Evolutionary conservation across 2,329 filamentous ascomycete species (phyloP), one percentile per base, ranked within the genome.

Genomic region (Microsporum ferrugineum): DNA sequence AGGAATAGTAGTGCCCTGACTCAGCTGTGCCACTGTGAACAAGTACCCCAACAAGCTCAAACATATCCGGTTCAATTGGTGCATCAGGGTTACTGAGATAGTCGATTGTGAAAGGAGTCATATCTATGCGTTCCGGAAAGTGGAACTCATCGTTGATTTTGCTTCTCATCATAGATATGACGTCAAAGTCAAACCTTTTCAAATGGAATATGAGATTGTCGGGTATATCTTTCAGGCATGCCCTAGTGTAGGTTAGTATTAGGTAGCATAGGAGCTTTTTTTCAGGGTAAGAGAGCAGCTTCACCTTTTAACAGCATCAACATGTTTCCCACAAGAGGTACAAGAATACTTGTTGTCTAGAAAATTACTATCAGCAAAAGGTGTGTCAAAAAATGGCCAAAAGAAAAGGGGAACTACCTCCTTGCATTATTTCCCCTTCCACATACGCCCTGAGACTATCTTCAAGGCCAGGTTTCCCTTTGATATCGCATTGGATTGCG

Each of bases 271-370:
- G 23, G 17, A 23, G 17, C 17, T 41, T 10, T 29, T n/a, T 6
- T 57, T 33, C 10, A 60, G 17, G 56, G 14, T 14, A 23, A 38
- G n/a, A 14, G 39, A 6, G 27, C 14, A 39, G 27, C 71, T 67
- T 51, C 73, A 86, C 84, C 88, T 84, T 73, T 96, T 96, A 66
- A 97, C 89, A 23, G 94, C 94, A 73, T 96, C 88, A 14, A 99
- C 94, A 68, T 94, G 88, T 8, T 84, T 84, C 64, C 90, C 88
- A 71, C 94, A 99, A 3, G 84, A 88, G 34, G 91, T 91, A 75
- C 94, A 99, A 66, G 95, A 95, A 78, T 97, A 99, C 76, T 96
- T 96, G 78, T 99, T 97, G 68, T 96, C 91, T 87, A 66, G 14
- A 23, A 33, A 47, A 57, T 33, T 53, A 17, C 23, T 39, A 62